Evolutionary conservation across 1,284 basidiomycete genomes (phyloP), one percentile per base, ranked within the genome.

Genomic region (Apiotrichum montevideense): DNA sequence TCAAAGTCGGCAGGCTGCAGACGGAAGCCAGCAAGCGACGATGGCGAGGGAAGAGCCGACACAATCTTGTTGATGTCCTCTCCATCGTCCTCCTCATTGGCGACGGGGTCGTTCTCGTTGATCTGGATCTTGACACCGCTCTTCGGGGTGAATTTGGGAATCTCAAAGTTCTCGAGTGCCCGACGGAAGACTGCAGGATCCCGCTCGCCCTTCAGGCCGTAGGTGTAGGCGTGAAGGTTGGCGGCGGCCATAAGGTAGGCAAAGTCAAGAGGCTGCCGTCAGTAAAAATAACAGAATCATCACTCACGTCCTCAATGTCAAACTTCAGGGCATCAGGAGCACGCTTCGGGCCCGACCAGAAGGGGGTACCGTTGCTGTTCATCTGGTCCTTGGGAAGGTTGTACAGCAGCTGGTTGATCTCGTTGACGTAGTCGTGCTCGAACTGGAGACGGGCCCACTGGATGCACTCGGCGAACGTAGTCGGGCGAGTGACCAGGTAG

Each of bases 181-280:
- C 89, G 92, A 74, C 84, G 86, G 83, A 96, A 96, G 48, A 87
- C 64, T 1, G 80, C 80, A 14, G 84, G 82, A 73, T 98, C 90
- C 1, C 82, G 85, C 71, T 90, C 88, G 51, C 96, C 97, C 67
- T 90, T 88, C 51, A 99, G 82, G 21, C 96, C 96, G 72, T 98
- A 99, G 81, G 98, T 99, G 81, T 85, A 97, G 7, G 96, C 96
- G 73, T 95, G 96, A 46, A 99, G 81, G 77, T 99, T 98, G 58
- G 96, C 94, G 29, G 88, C 94, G 10, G 95, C 84, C 55, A 97
- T 86, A 71, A 98, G 85, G 78, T 92, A 99, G 51, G 85, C 83
- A 52, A 98, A 79, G 76, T 99, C 95, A 9, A 86, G 83, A 41
- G 88, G 81, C 90, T 98, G 66, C 37, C 21, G 58, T 67, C 40